A percentile compares a stretch with the other conserved stretches of the same genome.
phyloP scores from a whole-genome alignment of 306 rosid species.

The Datisca glomerata region DNA sequence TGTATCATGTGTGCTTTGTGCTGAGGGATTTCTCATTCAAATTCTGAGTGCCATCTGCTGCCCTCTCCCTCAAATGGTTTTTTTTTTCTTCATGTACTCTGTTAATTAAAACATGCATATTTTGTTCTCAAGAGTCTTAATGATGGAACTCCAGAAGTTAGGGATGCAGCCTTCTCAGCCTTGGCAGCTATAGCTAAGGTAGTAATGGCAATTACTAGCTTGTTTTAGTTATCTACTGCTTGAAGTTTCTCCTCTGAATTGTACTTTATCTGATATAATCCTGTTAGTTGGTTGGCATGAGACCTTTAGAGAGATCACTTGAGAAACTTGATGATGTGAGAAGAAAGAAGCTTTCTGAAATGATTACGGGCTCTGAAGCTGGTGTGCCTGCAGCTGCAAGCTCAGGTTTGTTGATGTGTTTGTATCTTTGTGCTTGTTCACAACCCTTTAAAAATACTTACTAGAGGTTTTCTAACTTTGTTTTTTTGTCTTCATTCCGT shows the following conservation, averaged over 20 bases:
- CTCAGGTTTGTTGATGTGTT: constrained; percentile 42
- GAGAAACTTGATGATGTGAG: constrained; percentile 98
- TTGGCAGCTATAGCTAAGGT: constrained; percentile 96
- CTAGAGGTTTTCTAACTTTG: constrained; percentile 5
- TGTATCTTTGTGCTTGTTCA: no score
- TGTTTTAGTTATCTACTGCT: constrained; percentile 2
- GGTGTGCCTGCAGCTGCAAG: constrained; percentile 35
- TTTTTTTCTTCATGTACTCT: neutral
- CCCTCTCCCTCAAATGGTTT: neutral
- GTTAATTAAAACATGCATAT: constrained; percentile 4
- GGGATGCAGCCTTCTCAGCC: constrained; percentile 96
- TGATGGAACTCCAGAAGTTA: constrained; percentile 94
- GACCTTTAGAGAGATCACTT: constrained; percentile 82
- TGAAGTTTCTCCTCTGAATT: constrained; percentile 8
- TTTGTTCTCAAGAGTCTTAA: constrained; percentile 47
- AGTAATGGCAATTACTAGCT: constrained; percentile 3
- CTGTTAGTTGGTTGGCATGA: constrained; percentile 85
- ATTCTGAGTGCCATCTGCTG: neutral
- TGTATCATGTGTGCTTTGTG: neutral
- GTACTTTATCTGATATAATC: constrained; percentile 13
- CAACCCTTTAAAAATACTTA: neutral
- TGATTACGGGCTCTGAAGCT: constrained; percentile 87
- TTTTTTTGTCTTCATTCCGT: neutral
- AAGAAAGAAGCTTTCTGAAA: constrained; percentile 89
- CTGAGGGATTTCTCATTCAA: neutral